phyloP scores from a whole-genome alignment of 2,329 filamentous ascomycete species.

The Fusarium pininemorale region DNA sequence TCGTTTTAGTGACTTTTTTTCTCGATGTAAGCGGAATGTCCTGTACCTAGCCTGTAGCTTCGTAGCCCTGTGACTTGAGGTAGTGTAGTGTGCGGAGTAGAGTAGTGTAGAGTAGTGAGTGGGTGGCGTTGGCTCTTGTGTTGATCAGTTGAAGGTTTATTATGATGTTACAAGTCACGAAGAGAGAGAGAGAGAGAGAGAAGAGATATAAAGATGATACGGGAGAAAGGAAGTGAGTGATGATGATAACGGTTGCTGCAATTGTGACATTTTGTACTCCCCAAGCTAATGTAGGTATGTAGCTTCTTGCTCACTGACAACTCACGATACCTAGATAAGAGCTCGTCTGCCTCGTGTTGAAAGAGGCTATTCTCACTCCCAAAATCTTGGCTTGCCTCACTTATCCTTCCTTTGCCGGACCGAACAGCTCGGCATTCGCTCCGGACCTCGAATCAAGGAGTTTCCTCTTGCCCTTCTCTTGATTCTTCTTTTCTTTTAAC shows the following conservation, averaged over 20 bases:
- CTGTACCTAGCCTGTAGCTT: not conserved
- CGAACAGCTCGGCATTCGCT: slow-evolving; percentile 9
- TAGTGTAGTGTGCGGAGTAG: not conserved
- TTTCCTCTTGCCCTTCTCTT: not conserved
- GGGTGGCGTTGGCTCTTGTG: slow-evolving; percentile 5
- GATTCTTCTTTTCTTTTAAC: not conserved
- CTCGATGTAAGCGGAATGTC: slow-evolving; percentile 10
- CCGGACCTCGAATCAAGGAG: not conserved
- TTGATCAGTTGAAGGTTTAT: not conserved
- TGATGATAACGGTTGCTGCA: not conserved
- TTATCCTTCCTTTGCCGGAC: slow-evolving; percentile 6
- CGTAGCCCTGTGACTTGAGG: not conserved
- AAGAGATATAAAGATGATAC: not conserved
- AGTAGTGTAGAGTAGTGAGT: not conserved
- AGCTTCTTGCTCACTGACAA: not conserved
- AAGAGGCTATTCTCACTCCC: not conserved
- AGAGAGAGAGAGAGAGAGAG: not conserved
- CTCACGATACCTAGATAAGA: not conserved
- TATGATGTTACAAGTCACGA: not conserved
- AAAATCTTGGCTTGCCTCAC: not conserved
- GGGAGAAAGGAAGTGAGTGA: not conserved
- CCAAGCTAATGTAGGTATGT: not conserved
- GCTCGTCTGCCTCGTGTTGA: not conserved
- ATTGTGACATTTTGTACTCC: not conserved
- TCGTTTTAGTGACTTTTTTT: slow-evolving; percentile 1